Conservation (phyloP, 2,329 filamentous ascomycete species). For the Aspergillus sp. region DNA sequence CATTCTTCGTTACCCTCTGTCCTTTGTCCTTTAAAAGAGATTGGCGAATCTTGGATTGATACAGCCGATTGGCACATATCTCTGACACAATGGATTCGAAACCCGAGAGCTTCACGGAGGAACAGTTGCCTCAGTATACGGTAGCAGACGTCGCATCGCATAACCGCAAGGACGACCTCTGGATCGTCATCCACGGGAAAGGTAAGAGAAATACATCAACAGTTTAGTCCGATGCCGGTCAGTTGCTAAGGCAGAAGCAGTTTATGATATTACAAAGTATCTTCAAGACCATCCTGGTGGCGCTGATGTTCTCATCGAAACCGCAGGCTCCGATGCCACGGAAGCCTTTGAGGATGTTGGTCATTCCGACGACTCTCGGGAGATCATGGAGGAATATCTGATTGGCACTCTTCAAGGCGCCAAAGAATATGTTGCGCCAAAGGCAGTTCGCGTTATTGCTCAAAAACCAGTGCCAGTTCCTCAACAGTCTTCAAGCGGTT, state of each 20-base stretch:
- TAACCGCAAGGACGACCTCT: slow-evolving; percentile 49
- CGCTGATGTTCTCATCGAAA: slow-evolving; percentile 39
- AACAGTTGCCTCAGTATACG: slow-evolving; percentile 22
- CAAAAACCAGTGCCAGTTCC: slow-evolving; percentile 11
- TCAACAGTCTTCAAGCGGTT: slow-evolving; percentile 22
- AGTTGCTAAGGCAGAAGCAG: slow-evolving; percentile 30
- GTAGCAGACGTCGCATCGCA: slow-evolving; percentile 49
- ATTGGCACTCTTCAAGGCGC: slow-evolving; percentile 37
- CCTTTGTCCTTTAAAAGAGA: background rate
- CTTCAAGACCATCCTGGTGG: slow-evolving; percentile 58
- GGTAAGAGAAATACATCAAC: slow-evolving; percentile 32
- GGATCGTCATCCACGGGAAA: slow-evolving; percentile 59
- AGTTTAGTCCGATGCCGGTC: background rate
- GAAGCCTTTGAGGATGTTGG: slow-evolving; percentile 45
- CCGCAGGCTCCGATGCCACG: slow-evolving; percentile 45
- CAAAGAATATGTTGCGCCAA: slow-evolving; percentile 15
- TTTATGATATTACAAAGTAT: slow-evolving; percentile 61
- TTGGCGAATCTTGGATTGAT: background rate
- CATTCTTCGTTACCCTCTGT: background rate
- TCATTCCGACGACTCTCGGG: slow-evolving; percentile 47
- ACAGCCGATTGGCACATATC: background rate
- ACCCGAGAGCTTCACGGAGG: background rate
- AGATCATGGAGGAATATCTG: slow-evolving; percentile 39
- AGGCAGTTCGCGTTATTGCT: slow-evolving; percentile 21
- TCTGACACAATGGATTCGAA: background rate